Conservation (phyloP, 495 filamentous ascomycete genomes). For the Penicillium ochrochloron region DNA sequence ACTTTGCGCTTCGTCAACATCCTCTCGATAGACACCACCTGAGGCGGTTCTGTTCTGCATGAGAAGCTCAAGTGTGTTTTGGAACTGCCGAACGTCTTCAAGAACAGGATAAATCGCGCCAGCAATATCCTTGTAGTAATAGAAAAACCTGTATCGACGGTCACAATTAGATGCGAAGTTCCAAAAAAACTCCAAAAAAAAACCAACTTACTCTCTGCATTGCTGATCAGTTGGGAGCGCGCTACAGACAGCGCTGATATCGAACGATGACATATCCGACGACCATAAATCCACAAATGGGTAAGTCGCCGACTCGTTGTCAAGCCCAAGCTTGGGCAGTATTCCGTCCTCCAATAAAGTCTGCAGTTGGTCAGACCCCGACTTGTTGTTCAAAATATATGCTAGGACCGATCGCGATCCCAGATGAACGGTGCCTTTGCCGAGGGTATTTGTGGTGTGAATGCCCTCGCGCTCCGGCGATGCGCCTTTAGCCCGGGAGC, state of each 20-base stretch:
- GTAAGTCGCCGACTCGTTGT: conserved; percentile 81
- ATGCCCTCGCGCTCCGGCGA: conserved; percentile 58
- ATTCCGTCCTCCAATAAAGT: conserved; percentile 76
- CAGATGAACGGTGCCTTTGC: conserved; percentile 61
- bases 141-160: conserved; percentile 62
- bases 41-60: conserved; percentile 63
- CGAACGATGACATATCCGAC: conserved; percentile 68
- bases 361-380: conserved; percentile 67
- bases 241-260: conserved; percentile 69
- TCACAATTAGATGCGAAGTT: conserved; percentile 6
- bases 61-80: conserved; percentile 69
- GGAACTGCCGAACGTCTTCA: conserved; percentile 71
- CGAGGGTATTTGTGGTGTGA: conserved; percentile 57
- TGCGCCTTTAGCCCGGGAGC: conserved; percentile 43
- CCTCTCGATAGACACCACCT: conserved; percentile 47
- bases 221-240: conserved; percentile 71
- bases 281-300: conserved; percentile 72
- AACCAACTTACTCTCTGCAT: conserved; percentile 62
- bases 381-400: conserved; percentile 63
- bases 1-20: conserved; percentile 39
- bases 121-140: conserved; percentile 76
- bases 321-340: conserved; percentile 78
- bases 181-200: neutral
- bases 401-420: conserved; percentile 63
- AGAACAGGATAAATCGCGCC: conserved; percentile 85